Evolutionary conservation across 1,139 yeast species (phyloP).

Genomic region (Casaregolazyma suthepensis): DNA sequence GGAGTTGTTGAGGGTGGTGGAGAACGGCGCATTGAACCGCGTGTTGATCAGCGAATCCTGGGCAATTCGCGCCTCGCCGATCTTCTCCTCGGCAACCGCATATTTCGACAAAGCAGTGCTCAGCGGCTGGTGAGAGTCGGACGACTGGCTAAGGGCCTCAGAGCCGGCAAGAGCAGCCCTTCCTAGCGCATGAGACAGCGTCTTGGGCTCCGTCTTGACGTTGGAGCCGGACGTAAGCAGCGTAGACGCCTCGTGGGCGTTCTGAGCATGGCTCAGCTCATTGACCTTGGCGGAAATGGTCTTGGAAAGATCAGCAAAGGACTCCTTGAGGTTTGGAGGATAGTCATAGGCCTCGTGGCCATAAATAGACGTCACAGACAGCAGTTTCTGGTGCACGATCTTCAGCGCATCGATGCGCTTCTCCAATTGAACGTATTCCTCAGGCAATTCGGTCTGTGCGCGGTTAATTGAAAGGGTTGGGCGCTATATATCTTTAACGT

Average conservation of each 20-base stretch:
- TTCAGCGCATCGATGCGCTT: slow-evolving; percentile 70
- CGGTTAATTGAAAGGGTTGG: neutral
- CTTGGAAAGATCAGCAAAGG: slow-evolving; percentile 68
- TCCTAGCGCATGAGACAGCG: slow-evolving; percentile 76
- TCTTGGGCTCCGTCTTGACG: slow-evolving; percentile 63
- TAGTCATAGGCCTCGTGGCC: slow-evolving; percentile 80
- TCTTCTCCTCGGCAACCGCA: slow-evolving; percentile 54
- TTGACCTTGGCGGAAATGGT: slow-evolving; percentile 60
- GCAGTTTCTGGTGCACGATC: slow-evolving; percentile 62
- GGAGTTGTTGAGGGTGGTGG: slow-evolving; percentile 57
- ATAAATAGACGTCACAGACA: slow-evolving; percentile 41
- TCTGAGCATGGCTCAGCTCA: slow-evolving; percentile 66
- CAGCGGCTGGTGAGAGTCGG: slow-evolving; percentile 29
- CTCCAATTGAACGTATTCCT: slow-evolving; percentile 73
- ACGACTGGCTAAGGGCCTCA: slow-evolving; percentile 35
- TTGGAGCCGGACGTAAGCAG: slow-evolving; percentile 55
- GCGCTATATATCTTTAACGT: slow-evolving; percentile 9
- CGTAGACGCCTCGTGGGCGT: slow-evolving; percentile 79
- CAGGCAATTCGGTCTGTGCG: slow-evolving; percentile 64
- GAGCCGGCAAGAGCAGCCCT: slow-evolving; percentile 61
- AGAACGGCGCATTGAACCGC: slow-evolving; percentile 64
- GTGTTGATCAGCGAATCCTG: slow-evolving; percentile 71
- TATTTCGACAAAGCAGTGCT: slow-evolving; percentile 46
- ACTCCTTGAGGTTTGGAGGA: slow-evolving; percentile 69
- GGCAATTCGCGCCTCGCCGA: slow-evolving; percentile 78